Evolutionary conservation across 2,329 filamentous ascomycete genomes (phyloP).

Genomic region (Talaromyces sp.): DNA sequence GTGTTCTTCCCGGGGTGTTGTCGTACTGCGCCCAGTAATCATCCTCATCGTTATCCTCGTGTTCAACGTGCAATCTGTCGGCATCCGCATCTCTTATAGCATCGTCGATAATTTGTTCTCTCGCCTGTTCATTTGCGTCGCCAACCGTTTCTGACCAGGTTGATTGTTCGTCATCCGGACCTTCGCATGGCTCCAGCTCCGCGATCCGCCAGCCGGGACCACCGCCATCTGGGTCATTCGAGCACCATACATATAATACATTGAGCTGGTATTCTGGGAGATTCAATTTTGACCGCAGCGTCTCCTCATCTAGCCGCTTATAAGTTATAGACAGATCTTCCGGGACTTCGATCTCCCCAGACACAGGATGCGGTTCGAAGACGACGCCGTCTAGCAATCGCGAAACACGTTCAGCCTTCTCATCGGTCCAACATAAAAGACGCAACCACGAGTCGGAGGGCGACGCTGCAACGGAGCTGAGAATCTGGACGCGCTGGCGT

Average conservation of each 20-base stretch:
- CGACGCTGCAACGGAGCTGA: slow-evolving; percentile 46
- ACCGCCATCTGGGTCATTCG: slow-evolving; percentile 51
- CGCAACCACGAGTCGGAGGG: slow-evolving; percentile 55
- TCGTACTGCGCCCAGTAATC: slow-evolving; percentile 66
- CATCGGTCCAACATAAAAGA: slow-evolving; percentile 58
- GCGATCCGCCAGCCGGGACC: slow-evolving; percentile 57
- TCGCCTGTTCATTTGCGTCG: slow-evolving; percentile 52
- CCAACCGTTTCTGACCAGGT: slow-evolving; percentile 53
- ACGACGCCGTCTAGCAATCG: slow-evolving; percentile 52
- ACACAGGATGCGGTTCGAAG: slow-evolving; percentile 63
- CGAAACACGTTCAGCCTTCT: slow-evolving; percentile 53
- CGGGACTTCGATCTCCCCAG: slow-evolving; percentile 62
- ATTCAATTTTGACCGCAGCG: slow-evolving; percentile 54
- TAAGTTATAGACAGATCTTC: slow-evolving; percentile 56
- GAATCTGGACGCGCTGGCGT: slow-evolving; percentile 58
- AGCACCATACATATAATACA: slow-evolving; percentile 61
- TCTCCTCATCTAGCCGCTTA: slow-evolving; percentile 60
- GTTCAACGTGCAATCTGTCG: slow-evolving; percentile 21
- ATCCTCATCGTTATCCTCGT: slow-evolving; percentile 52
- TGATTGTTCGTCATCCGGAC: slow-evolving; percentile 46
- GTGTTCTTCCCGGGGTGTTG: slow-evolving; percentile 51
- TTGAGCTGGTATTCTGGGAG: slow-evolving; percentile 55
- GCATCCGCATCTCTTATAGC: slow-evolving; percentile 31
- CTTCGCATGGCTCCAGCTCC: slow-evolving; percentile 55
- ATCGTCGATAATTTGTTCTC: slow-evolving; percentile 37